A percentile compares a stretch with the other conserved stretches of the same genome.
Evolutionary conservation across 768 basidiomycete genomes (phyloP).

Genomic region (Hygrophoropsis aurantiaca): DNA sequence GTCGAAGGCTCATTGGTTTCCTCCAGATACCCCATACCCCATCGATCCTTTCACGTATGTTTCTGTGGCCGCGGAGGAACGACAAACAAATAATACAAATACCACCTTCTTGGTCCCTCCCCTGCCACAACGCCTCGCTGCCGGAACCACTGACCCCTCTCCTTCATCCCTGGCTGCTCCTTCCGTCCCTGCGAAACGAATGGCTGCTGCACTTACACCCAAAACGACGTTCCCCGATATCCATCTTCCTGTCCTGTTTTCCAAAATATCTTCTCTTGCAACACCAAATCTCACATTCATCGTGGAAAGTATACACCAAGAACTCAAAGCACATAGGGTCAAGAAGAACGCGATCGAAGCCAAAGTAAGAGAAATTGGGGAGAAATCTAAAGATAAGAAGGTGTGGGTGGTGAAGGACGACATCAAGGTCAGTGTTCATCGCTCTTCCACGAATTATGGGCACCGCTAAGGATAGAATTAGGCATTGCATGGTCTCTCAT

Average conservation of each 20-base stretch:
- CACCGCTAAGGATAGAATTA: not conserved
- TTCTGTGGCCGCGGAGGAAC: slow-evolving; percentile 45
- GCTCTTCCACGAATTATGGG: too few species aligned
- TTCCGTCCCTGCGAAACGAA: slow-evolving; percentile 27
- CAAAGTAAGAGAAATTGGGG: slow-evolving; percentile 74
- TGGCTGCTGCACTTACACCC: slow-evolving; percentile 25
- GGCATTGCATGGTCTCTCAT: not conserved
- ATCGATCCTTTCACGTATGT: slow-evolving; percentile 80
- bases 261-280: slow-evolving; percentile 61
- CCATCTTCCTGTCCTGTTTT: slow-evolving; percentile 57
- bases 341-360: slow-evolving; percentile 85
- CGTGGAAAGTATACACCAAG: slow-evolving; percentile 71
- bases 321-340: slow-evolving; percentile 65
- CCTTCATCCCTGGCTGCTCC: slow-evolving; percentile 15
- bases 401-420: slow-evolving; percentile 65
- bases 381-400: slow-evolving; percentile 72
- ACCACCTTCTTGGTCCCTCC: slow-evolving; percentile 47
- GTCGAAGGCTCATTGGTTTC: slow-evolving; percentile 7
- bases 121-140: slow-evolving; percentile 39
- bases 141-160: slow-evolving; percentile 13
- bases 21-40: slow-evolving; percentile 65
- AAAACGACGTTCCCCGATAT: slow-evolving; percentile 70
- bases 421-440: slow-evolving; percentile 7
- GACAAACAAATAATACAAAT: slow-evolving; percentile 20
- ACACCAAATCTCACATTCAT: slow-evolving; percentile 65